Conservation (phyloP, 2,329 filamentous ascomycete species). For the Colletotrichum sansevieriae region DNA sequence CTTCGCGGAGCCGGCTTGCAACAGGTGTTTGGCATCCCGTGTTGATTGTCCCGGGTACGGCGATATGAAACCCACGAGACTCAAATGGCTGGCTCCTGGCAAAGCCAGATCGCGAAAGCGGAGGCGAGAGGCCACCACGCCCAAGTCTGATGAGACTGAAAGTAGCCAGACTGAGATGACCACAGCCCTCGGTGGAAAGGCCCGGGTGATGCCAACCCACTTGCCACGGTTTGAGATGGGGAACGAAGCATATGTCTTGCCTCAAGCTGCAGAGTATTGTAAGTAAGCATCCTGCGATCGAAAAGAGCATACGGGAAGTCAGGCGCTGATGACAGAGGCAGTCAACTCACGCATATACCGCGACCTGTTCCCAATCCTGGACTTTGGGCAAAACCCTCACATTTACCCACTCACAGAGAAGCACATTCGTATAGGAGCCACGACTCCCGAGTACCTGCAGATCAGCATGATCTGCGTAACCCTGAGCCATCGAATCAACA, state of each 20-base stretch:
- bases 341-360: slow-evolving; percentile 24
- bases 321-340: neutral
- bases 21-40: slow-evolving; percentile 5
- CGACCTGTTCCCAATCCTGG: slow-evolving; percentile 17
- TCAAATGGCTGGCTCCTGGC: slow-evolving; percentile 15
- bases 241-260: slow-evolving; percentile 9
- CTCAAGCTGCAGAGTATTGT: slow-evolving; percentile 26
- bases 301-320: too few species aligned
- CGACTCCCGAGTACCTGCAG: slow-evolving; percentile 5
- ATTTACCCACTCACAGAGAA: slow-evolving; percentile 45
- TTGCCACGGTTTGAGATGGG: neutral
- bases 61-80: slow-evolving; percentile 5
- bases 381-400: slow-evolving; percentile 44
- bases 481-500: slow-evolving; percentile 51
- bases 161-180: too few species aligned
- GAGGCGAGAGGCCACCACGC: neutral
- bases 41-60: slow-evolving; percentile 25
- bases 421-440: slow-evolving; percentile 10
- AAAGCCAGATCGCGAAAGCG: neutral
- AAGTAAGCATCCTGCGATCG: neutral
- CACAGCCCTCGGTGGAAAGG: too few species aligned
- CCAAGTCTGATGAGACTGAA: too few species aligned
- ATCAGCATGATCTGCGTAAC: slow-evolving; percentile 49
- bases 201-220: neutral
- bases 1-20: slow-evolving; percentile 21